These are phyloP conservation scores for Cyberlindnera maritima DNA, from an alignment of 805 yeast genomes.

Conservation along the genomic window DNA sequence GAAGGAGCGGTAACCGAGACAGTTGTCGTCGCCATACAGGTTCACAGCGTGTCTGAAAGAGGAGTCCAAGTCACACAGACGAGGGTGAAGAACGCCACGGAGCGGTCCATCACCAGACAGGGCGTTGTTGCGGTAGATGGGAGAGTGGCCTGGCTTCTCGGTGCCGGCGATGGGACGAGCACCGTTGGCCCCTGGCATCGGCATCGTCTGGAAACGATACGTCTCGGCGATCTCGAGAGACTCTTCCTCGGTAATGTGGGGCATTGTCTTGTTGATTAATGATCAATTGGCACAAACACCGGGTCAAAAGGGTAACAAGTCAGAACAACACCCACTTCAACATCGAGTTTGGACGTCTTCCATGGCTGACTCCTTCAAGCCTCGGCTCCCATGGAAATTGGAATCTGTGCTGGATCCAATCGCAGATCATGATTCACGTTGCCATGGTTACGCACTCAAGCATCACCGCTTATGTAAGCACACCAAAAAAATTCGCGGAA, in stretches of 20 bases:
- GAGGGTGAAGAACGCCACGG: slow-evolving; percentile 2
- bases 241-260: slow-evolving; percentile 2
- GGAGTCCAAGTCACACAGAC: slow-evolving; percentile 4
- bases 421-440: not conserved
- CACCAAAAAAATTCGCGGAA: not conserved
- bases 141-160: slow-evolving; percentile 8
- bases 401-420: too few species aligned
- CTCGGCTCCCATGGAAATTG: too few species aligned
- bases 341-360: too few species aligned
- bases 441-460: not conserved
- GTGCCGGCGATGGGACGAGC: slow-evolving; percentile 8
- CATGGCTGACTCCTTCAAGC: too few species aligned
- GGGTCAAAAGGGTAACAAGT: too few species aligned
- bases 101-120: not conserved
- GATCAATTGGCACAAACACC: too few species aligned
- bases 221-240: slow-evolving; percentile 10
- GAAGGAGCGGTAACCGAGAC: slow-evolving; percentile 36
- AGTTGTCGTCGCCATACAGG: slow-evolving; percentile 24
- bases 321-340: too few species aligned
- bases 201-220: slow-evolving; percentile 4
- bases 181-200: not conserved
- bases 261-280: too few species aligned
- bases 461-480: not conserved
- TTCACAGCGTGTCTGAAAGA: slow-evolving; percentile 11
- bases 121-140: slow-evolving; percentile 9